Base-by-base conservation (phyloP, 2,329 filamentous ascomycete species). In the Claviceps maximensis region DNA sequence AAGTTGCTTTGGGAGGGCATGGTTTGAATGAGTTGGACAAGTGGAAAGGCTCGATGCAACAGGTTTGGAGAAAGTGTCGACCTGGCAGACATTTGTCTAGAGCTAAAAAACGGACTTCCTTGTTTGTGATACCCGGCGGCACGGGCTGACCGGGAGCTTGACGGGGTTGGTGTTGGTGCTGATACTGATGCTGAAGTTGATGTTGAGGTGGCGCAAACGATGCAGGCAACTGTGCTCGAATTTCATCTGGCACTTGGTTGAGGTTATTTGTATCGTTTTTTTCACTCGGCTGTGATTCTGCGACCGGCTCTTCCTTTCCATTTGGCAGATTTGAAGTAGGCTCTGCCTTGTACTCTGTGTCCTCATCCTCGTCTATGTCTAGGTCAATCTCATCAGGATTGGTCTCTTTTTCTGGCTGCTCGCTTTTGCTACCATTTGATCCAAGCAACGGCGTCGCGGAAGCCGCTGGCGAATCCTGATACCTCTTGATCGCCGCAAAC, bases 41-140 rank as follows among this genome's bases (percentile, higher is more conserved):
- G 17, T 74, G 69, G 44, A 76, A 62, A 3, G 81, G 73, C 2
- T 70, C 63, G 19, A 91, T 72, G 33, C 86, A 78, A 36, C 86
- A 72, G 2, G 97, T 74, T 60, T 97, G 89, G 2, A 98, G 74
- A 63, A 91, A 97, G 55, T 89, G 79, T 15, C 86, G 81, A 19
- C 83, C 77, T 0, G 86, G 85, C 44, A 91, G 76, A 62, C 89
- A 95, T 68, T 98, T 98, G 69, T 96, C 91, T 2, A 98, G 74
- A 0, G 93, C 87, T 12, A 98, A 76, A 67, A 98, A 98, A 13
- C 83, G 77, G 2, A 91, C 94, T 4, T 77, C 75, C 21, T 76
- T 85, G 71, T 97, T 97, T 2, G 76, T 79, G 56, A 96, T 94
- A 1, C 75, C 78, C 0, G 76, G 64, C 0, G 89, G 89, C 17